Percentiles rank a stretch among this genome's conserved stretches.
Evolutionary conservation across 2,329 filamentous ascomycete genomes (phyloP).

Genomic region (Beauveria rudraprayagi): DNA sequence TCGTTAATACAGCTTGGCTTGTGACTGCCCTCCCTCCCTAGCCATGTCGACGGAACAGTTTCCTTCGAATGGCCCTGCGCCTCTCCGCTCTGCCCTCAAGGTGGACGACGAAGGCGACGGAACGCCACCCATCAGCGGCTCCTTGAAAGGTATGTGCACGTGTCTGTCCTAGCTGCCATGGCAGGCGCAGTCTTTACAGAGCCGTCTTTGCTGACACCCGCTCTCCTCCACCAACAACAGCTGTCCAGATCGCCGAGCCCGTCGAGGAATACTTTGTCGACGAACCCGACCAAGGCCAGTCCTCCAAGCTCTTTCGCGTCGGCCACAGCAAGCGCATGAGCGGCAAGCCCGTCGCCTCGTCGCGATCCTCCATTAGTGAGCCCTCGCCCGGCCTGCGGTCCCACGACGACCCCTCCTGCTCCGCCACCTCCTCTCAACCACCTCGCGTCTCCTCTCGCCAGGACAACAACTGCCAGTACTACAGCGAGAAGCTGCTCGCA

Average conservation of each 20-base stretch:
- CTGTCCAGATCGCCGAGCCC: constrained; percentile 53
- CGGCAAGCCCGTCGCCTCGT: constrained; percentile 30
- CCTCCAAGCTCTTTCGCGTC: constrained; percentile 25
- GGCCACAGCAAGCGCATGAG: constrained; percentile 26
- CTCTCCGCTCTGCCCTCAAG: constrained; percentile 37
- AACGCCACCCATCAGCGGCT: constrained; percentile 27
- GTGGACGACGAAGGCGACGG: constrained; percentile 33
- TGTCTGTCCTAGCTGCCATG: constrained; percentile 11
- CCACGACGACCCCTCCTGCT: constrained; percentile 20
- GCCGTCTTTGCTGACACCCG: not conserved
- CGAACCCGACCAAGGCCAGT: constrained; percentile 23
- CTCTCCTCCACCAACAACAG: constrained; percentile 19
- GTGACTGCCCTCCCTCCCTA: not conserved
- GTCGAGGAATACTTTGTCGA: constrained; percentile 22
- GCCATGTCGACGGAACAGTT: constrained; percentile 6
- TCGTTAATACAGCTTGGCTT: constrained; percentile 9
- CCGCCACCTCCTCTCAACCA: constrained; percentile 3
- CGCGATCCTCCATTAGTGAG: constrained; percentile 37
- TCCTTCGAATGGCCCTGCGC: constrained; percentile 15
- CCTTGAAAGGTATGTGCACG: constrained; percentile 37
- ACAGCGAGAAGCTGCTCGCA: constrained; percentile 53
- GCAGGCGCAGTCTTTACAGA: not conserved
- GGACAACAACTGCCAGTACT: constrained; percentile 28
- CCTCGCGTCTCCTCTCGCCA: constrained; percentile 19
- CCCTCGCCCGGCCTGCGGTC: constrained; percentile 20